phyloP scores from a whole-genome alignment of 2,329 filamentous ascomycete species.

The Sporothrix brunneoviolacea region DNA sequence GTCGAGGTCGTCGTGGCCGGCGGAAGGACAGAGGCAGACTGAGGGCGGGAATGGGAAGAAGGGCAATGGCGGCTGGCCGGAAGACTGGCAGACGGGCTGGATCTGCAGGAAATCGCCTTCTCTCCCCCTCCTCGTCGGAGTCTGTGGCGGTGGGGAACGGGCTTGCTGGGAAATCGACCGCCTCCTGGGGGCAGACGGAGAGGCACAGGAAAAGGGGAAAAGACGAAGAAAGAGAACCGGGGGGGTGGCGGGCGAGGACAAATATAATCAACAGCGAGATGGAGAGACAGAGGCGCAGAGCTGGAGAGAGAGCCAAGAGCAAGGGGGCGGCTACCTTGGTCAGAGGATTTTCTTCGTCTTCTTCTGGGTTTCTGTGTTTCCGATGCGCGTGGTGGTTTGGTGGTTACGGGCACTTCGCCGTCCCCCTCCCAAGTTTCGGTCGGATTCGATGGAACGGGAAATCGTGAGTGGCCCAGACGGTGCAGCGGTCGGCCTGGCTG shows the following conservation, averaged over 20 bases:
- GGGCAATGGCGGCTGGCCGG: background rate
- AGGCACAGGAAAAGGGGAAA: background rate
- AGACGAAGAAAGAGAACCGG: background rate
- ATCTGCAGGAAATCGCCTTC: slow-evolving; percentile 4
- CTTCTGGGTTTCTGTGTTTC: slow-evolving; percentile 3
- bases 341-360: background rate
- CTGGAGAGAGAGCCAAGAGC: background rate
- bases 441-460: slow-evolving; percentile 11
- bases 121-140: slow-evolving; percentile 9
- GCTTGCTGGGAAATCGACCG: background rate
- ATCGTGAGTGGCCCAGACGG: slow-evolving; percentile 10
- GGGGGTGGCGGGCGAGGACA: slow-evolving; percentile 1
- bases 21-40: background rate
- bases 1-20: background rate
- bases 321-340: slow-evolving; percentile 8
- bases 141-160: background rate
- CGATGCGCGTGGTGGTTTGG: slow-evolving; percentile 4
- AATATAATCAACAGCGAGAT: slow-evolving; percentile 10
- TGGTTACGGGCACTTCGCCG: slow-evolving; percentile 2
- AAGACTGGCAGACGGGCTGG: background rate
- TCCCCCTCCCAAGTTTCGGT: slow-evolving; percentile 12
- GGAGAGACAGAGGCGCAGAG: background rate
- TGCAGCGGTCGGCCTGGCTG: background rate
- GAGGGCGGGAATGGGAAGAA: background rate
- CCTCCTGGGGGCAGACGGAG: background rate